Base-by-base conservation (phyloP, 768 basidiomycete species). In the Suillus paluster region DNA sequence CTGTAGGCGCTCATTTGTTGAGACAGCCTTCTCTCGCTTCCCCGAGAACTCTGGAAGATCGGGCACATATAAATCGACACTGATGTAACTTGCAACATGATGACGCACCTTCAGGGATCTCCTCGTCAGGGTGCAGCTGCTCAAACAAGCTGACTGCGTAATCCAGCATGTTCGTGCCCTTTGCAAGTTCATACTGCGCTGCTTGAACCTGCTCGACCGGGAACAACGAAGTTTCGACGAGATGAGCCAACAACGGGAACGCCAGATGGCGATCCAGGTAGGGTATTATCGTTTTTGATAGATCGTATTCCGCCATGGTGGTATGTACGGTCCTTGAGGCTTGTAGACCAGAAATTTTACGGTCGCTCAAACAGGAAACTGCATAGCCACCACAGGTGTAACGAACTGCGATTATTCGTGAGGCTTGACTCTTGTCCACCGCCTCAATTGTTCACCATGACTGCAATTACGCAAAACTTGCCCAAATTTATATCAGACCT, bases 111-210 rank as follows among this genome's bases (percentile, higher is more conserved):
- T 80, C 73, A 15, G 92, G 90, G 23, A 88, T 78, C 67, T 87
- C 81, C 57, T 91, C 77, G 54, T 88, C 88, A 0, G 92, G 89
- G 66, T 94, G 79, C 55, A 95, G 77, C 78, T 93, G 87, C 68
- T 89, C 79, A 70, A 94, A 94, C 68, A 98, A 78, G 66, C 83
- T 84, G 63, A 89, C 85, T 27, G 93, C 89, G 70, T 97, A 99
- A 76, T 97, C 95, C 62, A 97, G 90, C 96, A 99, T 98, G 77
- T 99, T 98, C 50, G 97, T 99, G 64, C 90, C 93, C 73, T 94
- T 97, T 59, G 95, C 93, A 58, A 99, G 89, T 71, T 98, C 95
- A 90, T 97, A 97, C 79, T 98, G 97, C 41, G 97, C 97, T 44
- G 87, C 80, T 61, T 88, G 87, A 61, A 99, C 85, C 67, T 99